Evolutionary conservation across 2,329 filamentous ascomycete genomes (phyloP).

Genomic region (Periconia macrospinosa): DNA sequence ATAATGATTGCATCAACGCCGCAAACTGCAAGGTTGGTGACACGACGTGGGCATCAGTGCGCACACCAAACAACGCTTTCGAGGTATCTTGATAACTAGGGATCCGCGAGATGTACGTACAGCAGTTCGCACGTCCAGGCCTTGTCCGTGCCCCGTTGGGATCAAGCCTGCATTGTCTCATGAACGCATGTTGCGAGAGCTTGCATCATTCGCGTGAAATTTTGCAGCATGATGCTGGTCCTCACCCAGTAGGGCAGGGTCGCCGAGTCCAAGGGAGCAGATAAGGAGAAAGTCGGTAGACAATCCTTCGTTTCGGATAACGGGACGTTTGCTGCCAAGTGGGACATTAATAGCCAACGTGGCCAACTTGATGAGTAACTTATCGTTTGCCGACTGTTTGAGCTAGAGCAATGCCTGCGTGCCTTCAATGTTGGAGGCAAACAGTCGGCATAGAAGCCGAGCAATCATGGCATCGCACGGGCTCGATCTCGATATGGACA

Average conservation of each 20-base stretch:
- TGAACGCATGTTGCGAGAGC: slow-evolving; percentile 15
- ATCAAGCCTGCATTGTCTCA: slow-evolving; percentile 21
- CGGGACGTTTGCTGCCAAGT: too few relatives aligned
- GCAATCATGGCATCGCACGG: neutral
- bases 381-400: too few relatives aligned
- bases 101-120: neutral
- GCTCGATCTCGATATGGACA: neutral
- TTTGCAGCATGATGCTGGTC: neutral
- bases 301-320: slow-evolving; percentile 4
- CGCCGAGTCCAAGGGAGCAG: neutral
- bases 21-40: slow-evolving; percentile 9
- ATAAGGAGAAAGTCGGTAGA: slow-evolving; percentile 1
- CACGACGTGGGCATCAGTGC: slow-evolving; percentile 1
- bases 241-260: slow-evolving; percentile 4
- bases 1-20: neutral
- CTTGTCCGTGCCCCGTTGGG: slow-evolving; percentile 6
- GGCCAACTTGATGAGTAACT: too few relatives aligned
- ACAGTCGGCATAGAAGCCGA: neutral
- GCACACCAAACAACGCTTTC: neutral
- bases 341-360: too few relatives aligned
- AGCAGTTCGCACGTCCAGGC: slow-evolving; percentile 7
- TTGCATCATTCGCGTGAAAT: neutral
- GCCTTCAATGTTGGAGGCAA: neutral
- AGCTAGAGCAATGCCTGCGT: neutral
- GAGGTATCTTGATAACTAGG: neutral